These are phyloP conservation scores for Spiraea crenata DNA, from an alignment of 331 rosid species.

Conservation along the genomic window DNA sequence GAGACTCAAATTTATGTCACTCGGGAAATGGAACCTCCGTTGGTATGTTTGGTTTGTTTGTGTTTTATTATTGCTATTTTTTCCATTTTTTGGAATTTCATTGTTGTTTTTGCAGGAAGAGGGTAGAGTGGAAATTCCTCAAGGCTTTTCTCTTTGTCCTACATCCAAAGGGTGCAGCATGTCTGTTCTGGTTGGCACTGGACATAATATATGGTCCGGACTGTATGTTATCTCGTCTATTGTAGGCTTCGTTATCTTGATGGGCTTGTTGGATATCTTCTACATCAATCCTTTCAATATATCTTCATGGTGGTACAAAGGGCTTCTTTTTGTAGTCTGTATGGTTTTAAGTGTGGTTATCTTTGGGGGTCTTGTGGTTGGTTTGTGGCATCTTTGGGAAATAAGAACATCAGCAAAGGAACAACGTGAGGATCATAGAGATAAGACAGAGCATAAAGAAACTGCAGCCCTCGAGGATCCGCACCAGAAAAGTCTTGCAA, in stretches of 20 bases:
- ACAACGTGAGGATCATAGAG: conserved; percentile 25
- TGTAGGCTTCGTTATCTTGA: conserved; percentile 53
- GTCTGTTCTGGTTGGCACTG: conserved; percentile 86
- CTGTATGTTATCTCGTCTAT: conserved; percentile 66
- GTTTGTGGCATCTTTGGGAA: conserved; percentile 75
- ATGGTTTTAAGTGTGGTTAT: conserved; percentile 64
- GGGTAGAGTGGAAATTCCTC: conserved; percentile 44
- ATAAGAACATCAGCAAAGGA: conserved; percentile 27
- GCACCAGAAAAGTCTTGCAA: conserved; percentile 24
- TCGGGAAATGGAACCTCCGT: conserved; percentile 69
- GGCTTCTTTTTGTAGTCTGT: conserved; percentile 58
- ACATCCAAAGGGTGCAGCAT: conserved; percentile 38
- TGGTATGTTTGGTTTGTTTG: conserved; percentile 48
- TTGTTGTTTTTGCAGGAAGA: conserved; percentile 60
- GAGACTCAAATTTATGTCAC: conserved; percentile 67
- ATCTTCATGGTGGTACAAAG: conserved; percentile 77
- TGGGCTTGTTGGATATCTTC: conserved; percentile 45
- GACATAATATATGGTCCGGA: conserved; percentile 76
- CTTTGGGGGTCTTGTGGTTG: conserved; percentile 74
- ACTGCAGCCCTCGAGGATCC: conserved; percentile 30
- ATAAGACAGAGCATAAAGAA: conserved; percentile 25
- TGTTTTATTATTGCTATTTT: not conserved
- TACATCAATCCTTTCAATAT: conserved; percentile 64
- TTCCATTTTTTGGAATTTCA: conserved; percentile 13
- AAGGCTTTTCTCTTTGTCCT: conserved; percentile 40